Percentiles rank a stretch among this genome's conserved stretches.
These are phyloP conservation scores for Botryosphaeria agaves DNA, from an alignment of 2,329 filamentous ascomycete species.

Conservation along the genomic window DNA sequence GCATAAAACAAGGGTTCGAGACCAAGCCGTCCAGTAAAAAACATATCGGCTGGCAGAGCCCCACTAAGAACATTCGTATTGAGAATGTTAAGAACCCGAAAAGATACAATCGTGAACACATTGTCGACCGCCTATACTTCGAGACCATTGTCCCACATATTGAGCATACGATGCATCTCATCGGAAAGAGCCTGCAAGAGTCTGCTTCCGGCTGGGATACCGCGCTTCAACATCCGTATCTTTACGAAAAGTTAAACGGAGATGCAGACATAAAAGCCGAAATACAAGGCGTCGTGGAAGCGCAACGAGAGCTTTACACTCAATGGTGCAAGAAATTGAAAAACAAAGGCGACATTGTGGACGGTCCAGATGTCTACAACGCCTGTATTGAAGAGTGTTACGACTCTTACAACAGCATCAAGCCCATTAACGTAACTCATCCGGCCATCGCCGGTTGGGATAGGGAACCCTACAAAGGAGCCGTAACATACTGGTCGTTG, in stretches of 20 bases:
- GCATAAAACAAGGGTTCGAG: not conserved
- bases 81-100: not conserved
- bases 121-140: conserved; percentile 40
- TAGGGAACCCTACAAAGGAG: conserved; percentile 4
- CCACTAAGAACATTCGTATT: no score
- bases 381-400: not conserved
- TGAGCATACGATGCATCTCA: conserved; percentile 5
- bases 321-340: not conserved
- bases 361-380: not conserved
- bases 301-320: no score
- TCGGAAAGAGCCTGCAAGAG: not conserved
- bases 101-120: conserved; percentile 22
- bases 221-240: conserved; percentile 3
- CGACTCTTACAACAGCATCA: not conserved
- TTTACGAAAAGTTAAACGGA: not conserved
- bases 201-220: conserved; percentile 1
- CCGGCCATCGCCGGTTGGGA: conserved; percentile 1
- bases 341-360: not conserved
- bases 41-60: no score
- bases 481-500: conserved; percentile 4
- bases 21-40: no score
- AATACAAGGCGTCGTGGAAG: not conserved
- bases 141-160: conserved; percentile 9
- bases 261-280: not conserved
- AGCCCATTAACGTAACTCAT: not conserved